These are phyloP conservation scores for Colletotrichum eleusines DNA, from an alignment of 2,329 filamentous ascomycete genomes.

Conservation along the genomic window DNA sequence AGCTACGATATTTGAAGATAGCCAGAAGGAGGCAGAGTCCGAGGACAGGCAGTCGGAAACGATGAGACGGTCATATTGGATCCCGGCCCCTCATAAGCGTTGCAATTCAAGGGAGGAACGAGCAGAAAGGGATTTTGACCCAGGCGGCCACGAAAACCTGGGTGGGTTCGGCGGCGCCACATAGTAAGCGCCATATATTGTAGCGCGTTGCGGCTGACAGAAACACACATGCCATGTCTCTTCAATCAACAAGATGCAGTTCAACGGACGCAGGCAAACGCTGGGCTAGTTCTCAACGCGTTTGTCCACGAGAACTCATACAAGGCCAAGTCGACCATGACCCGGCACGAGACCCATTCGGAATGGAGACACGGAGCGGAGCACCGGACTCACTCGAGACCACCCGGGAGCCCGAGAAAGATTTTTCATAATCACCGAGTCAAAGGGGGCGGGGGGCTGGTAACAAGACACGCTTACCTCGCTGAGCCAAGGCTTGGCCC, in stretches of 20 bases:
- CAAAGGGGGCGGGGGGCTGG: background rate
- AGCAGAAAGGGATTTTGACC: background rate
- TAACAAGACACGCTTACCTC: background rate
- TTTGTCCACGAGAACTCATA: background rate
- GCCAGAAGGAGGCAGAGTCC: background rate
- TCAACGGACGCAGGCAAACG: background rate
- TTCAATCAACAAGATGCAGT: background rate
- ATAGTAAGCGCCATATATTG: conserved; percentile 24
- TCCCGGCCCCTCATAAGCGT: conserved; percentile 2
- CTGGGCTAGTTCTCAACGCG: background rate
- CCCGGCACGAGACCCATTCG: background rate
- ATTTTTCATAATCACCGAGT: conserved; percentile 5
- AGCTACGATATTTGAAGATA: background rate
- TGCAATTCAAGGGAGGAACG: conserved; percentile 5
- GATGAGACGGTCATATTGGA: background rate
- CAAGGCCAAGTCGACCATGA: background rate
- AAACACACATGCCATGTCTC: conserved; percentile 1
- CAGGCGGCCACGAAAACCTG: background rate
- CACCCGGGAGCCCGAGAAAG: background rate
- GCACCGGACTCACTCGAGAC: background rate
- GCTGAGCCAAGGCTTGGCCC: background rate
- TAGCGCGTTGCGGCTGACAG: conserved; percentile 35
- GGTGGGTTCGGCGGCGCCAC: conserved; percentile 9
- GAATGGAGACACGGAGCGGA: conserved; percentile 12
- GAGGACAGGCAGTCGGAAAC: background rate